Conservation (phyloP, 176 grass and related monocot genomes). For the Oryza nivara region DNA sequence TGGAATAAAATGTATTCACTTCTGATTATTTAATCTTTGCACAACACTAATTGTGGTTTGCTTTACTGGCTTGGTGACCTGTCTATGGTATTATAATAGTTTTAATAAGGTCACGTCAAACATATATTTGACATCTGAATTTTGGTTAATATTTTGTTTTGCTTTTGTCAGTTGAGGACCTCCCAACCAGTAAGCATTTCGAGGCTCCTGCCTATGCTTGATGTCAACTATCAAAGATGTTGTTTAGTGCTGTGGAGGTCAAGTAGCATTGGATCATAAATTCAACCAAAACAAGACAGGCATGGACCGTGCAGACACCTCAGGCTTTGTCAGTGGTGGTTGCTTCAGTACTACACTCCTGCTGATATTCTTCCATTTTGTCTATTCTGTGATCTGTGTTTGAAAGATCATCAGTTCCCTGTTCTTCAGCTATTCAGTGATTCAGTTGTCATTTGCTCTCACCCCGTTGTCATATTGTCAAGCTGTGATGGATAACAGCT, state of each 20-base stretch:
- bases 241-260: constrained; percentile 33
- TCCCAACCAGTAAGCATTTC: not conserved
- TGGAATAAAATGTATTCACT: not conserved
- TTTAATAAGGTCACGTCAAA: not conserved
- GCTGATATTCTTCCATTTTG: constrained; percentile 63
- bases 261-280: constrained; percentile 44
- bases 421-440: constrained; percentile 26
- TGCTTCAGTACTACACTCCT: constrained; percentile 50
- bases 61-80: constrained; percentile 14
- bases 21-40: no score
- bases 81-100: constrained; percentile 3
- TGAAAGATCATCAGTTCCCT: constrained; percentile 33
- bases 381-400: constrained; percentile 36
- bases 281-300: constrained; percentile 1
- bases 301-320: constrained; percentile 71
- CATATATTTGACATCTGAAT: constrained; percentile 30
- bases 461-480: not conserved
- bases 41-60: not conserved
- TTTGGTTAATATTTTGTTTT: constrained; percentile 23
- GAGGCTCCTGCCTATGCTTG: constrained; percentile 17
- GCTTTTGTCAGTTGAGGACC: constrained; percentile 17
- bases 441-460: constrained; percentile 19
- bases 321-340: constrained; percentile 71
- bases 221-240: constrained; percentile 33
- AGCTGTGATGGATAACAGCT: constrained; percentile 42